These are phyloP conservation scores for Geotrichum citri-aurantii DNA, from an alignment of 1,139 yeast genomes.

Conservation along the genomic window DNA sequence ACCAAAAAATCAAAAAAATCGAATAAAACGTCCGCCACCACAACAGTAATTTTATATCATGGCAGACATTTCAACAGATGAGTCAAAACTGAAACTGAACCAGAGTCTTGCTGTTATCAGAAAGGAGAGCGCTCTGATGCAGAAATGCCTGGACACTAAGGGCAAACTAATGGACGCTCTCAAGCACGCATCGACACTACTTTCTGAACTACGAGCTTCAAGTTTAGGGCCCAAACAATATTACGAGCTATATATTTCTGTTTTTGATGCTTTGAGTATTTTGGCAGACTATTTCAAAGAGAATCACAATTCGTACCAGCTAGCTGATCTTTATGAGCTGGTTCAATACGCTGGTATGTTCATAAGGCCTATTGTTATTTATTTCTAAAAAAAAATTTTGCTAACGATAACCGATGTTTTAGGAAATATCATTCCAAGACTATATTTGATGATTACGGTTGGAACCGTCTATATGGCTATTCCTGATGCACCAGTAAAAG, in stretches of 20 bases:
- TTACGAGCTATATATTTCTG: conserved; percentile 82
- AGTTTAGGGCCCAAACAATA: conserved; percentile 83
- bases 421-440: conserved; percentile 74
- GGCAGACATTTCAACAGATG: conserved; percentile 15
- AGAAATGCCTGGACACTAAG: conserved; percentile 59
- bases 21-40: background rate
- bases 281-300: conserved; percentile 61
- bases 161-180: conserved; percentile 81
- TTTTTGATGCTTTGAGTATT: conserved; percentile 74
- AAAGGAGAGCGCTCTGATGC: conserved; percentile 72
- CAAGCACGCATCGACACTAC: conserved; percentile 77
- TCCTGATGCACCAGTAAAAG: conserved; percentile 74
- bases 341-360: conserved; percentile 74
- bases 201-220: conserved; percentile 75
- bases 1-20: background rate
- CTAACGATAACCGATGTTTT: background rate
- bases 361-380: background rate
- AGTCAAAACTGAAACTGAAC: conserved; percentile 35
- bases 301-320: conserved; percentile 65
- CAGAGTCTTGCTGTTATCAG: conserved; percentile 53
- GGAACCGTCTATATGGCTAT: conserved; percentile 84
- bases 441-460: conserved; percentile 90
- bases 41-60: conserved; percentile 1
- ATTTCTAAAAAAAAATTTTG: background rate
- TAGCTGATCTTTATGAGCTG: conserved; percentile 86